Evolutionary conservation across 352 stramenopile species (phyloP), one percentile per base, ranked within the genome.

Genomic region (Globisporangium polare): DNA sequence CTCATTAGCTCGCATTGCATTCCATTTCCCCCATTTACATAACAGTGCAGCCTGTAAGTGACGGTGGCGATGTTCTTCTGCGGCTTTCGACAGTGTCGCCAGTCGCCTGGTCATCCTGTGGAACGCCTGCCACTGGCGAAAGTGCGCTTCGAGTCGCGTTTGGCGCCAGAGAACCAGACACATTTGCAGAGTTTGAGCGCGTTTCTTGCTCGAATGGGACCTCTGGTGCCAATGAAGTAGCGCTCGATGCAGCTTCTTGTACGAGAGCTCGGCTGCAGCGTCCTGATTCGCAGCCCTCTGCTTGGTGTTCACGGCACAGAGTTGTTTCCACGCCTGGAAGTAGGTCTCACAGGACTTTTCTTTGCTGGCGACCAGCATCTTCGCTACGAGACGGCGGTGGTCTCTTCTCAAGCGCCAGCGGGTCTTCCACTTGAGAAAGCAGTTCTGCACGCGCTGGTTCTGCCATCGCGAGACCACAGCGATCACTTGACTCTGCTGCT

Each of bases 371-470:
- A 63, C 15, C 0, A 58, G 26, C 6, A 60, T 59, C 0, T 37
- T 58, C 22, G 65, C 47, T 9, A 80, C 52, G 6, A 83, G 47
- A 3, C 41, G 41, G 0, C 60, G 67, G 42, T 83, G 62, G 2
- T 72, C 63, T 29, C 67, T 73, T 1, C 67, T 68, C 42, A 78
- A 49, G 0, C 12, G 47, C 74, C 67, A 83, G 0, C 43, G 65
- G 12, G 65, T 52, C 57, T 78, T 80, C 74, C 74, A 83, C 2
- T 42, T 56, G 8, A 68, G 55, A 22, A 83, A 83, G 26, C 33
- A 69, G 10, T 31, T 47, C 5, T 65, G 55, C 8, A 77, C 22
- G 6, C 67, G 67, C 46, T 64, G 50, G 37, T 53, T 53, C 43
- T 77, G 63, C 67, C 74, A 74, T 27, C 45, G 72, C n/a, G 24